A percentile compares a stretch with the other conserved stretches of the same genome.
Conservation (phyloP, 768 basidiomycete genomes). For the Termitomyces sp. region DNA sequence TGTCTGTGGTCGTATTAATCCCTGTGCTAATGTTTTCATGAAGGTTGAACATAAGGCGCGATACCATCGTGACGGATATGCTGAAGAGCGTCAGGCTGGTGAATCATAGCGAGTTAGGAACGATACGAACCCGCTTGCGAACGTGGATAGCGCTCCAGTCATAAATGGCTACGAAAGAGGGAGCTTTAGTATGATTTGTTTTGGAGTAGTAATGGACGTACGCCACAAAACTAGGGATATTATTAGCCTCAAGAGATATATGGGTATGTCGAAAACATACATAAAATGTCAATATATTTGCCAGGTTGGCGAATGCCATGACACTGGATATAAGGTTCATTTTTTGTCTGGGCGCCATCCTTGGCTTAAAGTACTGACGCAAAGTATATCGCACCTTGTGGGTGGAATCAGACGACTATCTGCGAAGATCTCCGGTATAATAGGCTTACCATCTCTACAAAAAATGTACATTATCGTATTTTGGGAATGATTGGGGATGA, state of each 20-base stretch:
- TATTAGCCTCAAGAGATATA: not conserved
- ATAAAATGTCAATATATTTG: not conserved
- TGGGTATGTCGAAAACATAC: not conserved
- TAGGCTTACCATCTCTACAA: conserved; percentile 41
- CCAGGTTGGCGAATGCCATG: conserved; percentile 29
- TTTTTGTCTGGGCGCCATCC: not conserved
- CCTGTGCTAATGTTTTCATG: conserved; percentile 33
- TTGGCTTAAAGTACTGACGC: conserved; percentile 29
- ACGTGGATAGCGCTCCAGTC: not conserved
- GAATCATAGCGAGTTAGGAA: not conserved
- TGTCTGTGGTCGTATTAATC: conserved; percentile 14
- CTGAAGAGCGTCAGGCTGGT: not conserved
- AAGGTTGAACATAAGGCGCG: conserved; percentile 43
- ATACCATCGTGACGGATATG: not conserved
- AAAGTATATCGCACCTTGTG: conserved; percentile 49
- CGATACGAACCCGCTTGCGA: not conserved
- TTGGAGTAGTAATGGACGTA: not conserved
- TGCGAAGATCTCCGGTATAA: not conserved
- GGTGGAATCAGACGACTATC: not conserved
- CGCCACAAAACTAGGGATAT: not conserved
- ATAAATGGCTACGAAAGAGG: not conserved
- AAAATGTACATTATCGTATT: conserved; percentile 34
- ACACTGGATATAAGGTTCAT: conserved; percentile 24
- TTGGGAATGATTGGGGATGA: conserved; percentile 16
- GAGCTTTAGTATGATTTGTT: not conserved